These are phyloP conservation scores for Citrus sinensis DNA, from an alignment of 345 rosid genomes.

Conservation along the genomic window DVS_A1.0 CM039169.1:22928001-22928500, in stretches of 20 bases:
- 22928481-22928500: too few species aligned
- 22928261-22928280: background rate
- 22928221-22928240: background rate
- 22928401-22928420: background rate
- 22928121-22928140: background rate
- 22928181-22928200: background rate
- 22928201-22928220: background rate
- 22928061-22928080: background rate
- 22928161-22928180: background rate
- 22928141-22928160: background rate
- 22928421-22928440: background rate
- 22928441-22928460: background rate
- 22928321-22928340: background rate
- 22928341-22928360: background rate
- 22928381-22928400: background rate
- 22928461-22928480: background rate
- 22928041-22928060: background rate
- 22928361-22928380: background rate
- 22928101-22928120: background rate
- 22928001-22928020: background rate
- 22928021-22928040: background rate
- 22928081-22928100: background rate
- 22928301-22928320: background rate
- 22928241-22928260: background rate
- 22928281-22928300: background rate